phyloP scores from a whole-genome alignment of 2,329 filamentous ascomycete genomes.

The Stagonosporopsis chrysanthemi region DNA sequence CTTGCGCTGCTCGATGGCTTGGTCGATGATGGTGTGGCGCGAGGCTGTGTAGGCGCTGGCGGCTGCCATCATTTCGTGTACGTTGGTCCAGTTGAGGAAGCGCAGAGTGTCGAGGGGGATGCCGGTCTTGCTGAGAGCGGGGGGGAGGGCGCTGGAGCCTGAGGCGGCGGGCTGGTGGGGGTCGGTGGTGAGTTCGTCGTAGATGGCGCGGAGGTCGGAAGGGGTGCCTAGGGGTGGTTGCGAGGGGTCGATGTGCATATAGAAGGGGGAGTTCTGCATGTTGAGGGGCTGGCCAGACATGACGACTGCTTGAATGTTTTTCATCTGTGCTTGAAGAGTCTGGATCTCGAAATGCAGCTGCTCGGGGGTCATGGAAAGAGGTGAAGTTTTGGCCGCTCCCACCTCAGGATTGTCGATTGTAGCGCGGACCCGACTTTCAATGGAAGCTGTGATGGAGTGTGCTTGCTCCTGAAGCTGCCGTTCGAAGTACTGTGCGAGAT shows the following conservation, averaged over 20 bases:
- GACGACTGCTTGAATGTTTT: conserved; percentile 38
- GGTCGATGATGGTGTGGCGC: conserved; percentile 10
- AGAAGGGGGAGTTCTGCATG: conserved; percentile 44
- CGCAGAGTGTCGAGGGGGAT: conserved; percentile 55
- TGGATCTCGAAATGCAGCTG: conserved; percentile 30
- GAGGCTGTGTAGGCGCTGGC: conserved; percentile 38
- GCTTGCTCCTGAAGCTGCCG: conserved; percentile 36
- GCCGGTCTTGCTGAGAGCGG: conserved; percentile 45
- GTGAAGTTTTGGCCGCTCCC: conserved; percentile 1
- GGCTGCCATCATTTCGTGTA: conserved; percentile 56
- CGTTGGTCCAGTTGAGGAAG: conserved; percentile 59
- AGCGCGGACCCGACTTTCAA: conserved; percentile 18
- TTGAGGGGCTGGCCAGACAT: conserved; percentile 48
- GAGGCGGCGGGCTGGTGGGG: conserved; percentile 38
- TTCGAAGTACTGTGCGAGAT: conserved; percentile 30
- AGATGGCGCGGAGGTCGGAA: conserved; percentile 47
- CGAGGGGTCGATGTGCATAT: conserved; percentile 47
- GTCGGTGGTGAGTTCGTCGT: conserved; percentile 56
- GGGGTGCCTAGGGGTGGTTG: conserved; percentile 25
- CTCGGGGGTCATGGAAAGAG: conserved; percentile 20
- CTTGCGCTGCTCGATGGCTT: conserved; percentile 20
- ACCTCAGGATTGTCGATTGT: neutral
- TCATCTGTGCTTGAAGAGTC: conserved; percentile 33
- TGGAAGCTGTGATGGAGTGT: conserved; percentile 31
- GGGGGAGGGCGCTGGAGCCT: conserved; percentile 5